Evolutionary conservation across 2,329 filamentous ascomycete genomes (phyloP).

Genomic region (Pseudocercospora crystallina): DNA sequence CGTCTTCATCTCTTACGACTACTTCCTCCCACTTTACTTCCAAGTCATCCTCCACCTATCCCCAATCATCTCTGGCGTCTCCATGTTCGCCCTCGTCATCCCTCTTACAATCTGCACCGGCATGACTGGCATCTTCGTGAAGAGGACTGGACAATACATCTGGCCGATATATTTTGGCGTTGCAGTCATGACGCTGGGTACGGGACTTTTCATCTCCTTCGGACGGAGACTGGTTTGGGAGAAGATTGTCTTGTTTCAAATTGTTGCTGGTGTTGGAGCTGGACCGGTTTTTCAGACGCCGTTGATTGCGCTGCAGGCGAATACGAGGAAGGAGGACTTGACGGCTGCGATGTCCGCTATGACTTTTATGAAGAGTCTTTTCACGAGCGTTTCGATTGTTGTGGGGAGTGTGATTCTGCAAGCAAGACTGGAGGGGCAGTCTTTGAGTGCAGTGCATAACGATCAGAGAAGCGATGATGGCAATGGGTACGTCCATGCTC

Average conservation of each 20-base stretch:
- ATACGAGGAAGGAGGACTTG: constrained; percentile 45
- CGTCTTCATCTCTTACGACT: constrained; percentile 63
- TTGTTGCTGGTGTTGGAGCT: constrained; percentile 52
- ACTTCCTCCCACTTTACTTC: constrained; percentile 73
- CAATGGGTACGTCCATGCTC: constrained; percentile 49
- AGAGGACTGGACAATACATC: constrained; percentile 50
- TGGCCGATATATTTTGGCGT: constrained; percentile 48
- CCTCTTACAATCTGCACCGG: constrained; percentile 47
- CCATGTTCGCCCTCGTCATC: constrained; percentile 60
- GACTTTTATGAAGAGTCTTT: constrained; percentile 48
- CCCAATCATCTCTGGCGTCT: constrained; percentile 59
- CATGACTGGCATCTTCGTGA: constrained; percentile 48
- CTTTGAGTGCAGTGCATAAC: constrained; percentile 39
- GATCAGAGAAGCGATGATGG: constrained; percentile 42
- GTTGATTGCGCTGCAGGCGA: constrained; percentile 57
- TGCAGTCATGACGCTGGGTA: constrained; percentile 45
- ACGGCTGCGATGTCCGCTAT: constrained; percentile 55
- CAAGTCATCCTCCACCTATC: constrained; percentile 64
- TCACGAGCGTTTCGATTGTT: constrained; percentile 49
- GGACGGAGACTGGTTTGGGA: constrained; percentile 38
- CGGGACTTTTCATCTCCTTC: constrained; percentile 49
- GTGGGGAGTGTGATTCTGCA: constrained; percentile 53
- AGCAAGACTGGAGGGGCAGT: constrained; percentile 33
- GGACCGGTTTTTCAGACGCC: constrained; percentile 57
- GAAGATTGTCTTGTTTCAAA: constrained; percentile 49